These are phyloP conservation scores for Alternaria viburni DNA, from an alignment of 2,329 filamentous ascomycete genomes.

Conservation along the genomic window DNA sequence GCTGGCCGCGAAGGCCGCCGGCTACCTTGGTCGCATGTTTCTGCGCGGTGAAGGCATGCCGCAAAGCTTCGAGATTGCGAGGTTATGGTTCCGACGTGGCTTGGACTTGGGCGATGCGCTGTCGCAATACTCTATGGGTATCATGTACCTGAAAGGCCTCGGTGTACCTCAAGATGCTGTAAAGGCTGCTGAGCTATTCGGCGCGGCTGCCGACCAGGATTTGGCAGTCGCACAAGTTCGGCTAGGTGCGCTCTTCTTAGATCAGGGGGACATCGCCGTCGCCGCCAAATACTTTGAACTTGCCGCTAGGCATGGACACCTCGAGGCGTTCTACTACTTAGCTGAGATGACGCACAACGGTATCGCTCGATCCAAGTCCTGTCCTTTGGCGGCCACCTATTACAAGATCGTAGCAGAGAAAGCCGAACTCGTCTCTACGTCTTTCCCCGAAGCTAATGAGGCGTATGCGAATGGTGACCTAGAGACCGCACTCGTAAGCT, in stretches of 20 bases:
- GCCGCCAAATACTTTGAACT: slow-evolving; percentile 89
- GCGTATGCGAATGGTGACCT: slow-evolving; percentile 80
- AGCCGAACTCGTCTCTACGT: slow-evolving; percentile 83
- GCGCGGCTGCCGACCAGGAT: slow-evolving; percentile 80
- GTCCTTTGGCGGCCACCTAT: slow-evolving; percentile 76
- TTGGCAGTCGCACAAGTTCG: slow-evolving; percentile 81
- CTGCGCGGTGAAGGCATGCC: slow-evolving; percentile 83
- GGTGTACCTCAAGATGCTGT: slow-evolving; percentile 73
- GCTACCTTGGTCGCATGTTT: slow-evolving; percentile 88
- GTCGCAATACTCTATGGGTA: slow-evolving; percentile 81
- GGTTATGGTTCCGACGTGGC: slow-evolving; percentile 83
- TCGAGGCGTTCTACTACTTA: slow-evolving; percentile 91
- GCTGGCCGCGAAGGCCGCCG: slow-evolving; percentile 81
- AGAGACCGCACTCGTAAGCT: slow-evolving; percentile 79
- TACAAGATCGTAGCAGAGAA: slow-evolving; percentile 91
- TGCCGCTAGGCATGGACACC: slow-evolving; percentile 79
- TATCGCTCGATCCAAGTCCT: slow-evolving; percentile 79
- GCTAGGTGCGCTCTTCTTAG: slow-evolving; percentile 82
- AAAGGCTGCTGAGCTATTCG: slow-evolving; percentile 77
- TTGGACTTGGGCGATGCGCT: slow-evolving; percentile 77
- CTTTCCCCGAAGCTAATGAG: slow-evolving; percentile 81
- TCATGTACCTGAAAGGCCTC: slow-evolving; percentile 83
- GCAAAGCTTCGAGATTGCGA: slow-evolving; percentile 78
- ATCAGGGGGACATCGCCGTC: slow-evolving; percentile 81
- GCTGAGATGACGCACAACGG: slow-evolving; percentile 85